These are phyloP conservation scores for Penicillium dipodomyicola DNA, from an alignment of 495 filamentous ascomycete species.

Conservation along the genomic window DNA sequence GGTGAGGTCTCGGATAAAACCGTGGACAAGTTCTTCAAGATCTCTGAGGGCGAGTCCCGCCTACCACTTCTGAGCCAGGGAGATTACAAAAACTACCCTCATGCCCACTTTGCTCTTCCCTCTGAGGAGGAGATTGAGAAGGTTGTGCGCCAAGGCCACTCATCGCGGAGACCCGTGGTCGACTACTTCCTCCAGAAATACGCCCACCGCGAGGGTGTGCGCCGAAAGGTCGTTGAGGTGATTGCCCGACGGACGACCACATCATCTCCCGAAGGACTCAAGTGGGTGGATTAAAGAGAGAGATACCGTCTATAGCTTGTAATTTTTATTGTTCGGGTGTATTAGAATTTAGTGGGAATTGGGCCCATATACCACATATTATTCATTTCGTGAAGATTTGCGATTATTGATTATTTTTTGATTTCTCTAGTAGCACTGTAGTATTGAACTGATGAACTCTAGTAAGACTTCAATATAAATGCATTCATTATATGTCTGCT, in stretches of 20 bases:
- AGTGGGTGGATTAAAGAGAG: slow-evolving; percentile 27
- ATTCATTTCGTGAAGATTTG: background rate
- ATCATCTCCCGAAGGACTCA: slow-evolving; percentile 22
- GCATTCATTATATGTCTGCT: too few relatives aligned
- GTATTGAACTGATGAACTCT: background rate
- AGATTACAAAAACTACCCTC: slow-evolving; percentile 68
- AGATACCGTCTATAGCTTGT: slow-evolving; percentile 21
- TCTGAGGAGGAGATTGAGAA: slow-evolving; percentile 65
- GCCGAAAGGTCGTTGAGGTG: slow-evolving; percentile 43
- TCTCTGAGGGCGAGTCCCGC: slow-evolving; percentile 35
- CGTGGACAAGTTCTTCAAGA: slow-evolving; percentile 60
- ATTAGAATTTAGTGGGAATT: slow-evolving; percentile 25
- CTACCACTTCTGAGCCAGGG: slow-evolving; percentile 53
- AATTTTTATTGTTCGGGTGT: slow-evolving; percentile 26
- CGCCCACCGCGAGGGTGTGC: slow-evolving; percentile 40
- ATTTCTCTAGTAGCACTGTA: background rate
- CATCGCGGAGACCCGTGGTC: slow-evolving; percentile 17
- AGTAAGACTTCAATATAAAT: too few relatives aligned
- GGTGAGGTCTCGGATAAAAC: slow-evolving; percentile 53
- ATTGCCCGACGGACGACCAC: slow-evolving; percentile 28
- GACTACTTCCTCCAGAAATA: slow-evolving; percentile 32
- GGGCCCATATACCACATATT: slow-evolving; percentile 12
- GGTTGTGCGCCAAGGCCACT: slow-evolving; percentile 38
- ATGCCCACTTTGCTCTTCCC: slow-evolving; percentile 65
- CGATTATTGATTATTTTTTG: background rate